phyloP scores from a whole-genome alignment of 2,329 filamentous ascomycete genomes.

The Aureobasidium sp. region DNA sequence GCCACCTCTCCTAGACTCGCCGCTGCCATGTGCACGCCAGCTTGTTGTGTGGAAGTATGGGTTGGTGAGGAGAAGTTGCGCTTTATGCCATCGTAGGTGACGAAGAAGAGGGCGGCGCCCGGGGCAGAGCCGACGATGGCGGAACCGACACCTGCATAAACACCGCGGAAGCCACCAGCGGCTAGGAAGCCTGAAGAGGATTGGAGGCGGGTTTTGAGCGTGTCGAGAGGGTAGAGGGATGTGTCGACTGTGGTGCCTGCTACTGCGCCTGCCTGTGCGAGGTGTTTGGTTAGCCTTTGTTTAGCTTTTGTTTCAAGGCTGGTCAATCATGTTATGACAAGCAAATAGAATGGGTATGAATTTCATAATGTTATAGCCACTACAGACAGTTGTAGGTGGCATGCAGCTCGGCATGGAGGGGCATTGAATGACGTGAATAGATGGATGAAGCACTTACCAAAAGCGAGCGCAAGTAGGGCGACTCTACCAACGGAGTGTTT shows the following conservation, averaged over 20 bases:
- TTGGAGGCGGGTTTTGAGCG: constrained; percentile 95
- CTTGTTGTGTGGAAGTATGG: constrained; percentile 22
- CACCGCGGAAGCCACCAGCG: constrained; percentile 79
- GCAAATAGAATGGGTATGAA: not conserved
- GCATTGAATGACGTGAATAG: not conserved
- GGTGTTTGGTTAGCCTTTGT: constrained; percentile 14
- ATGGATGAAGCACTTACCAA: constrained; percentile 31
- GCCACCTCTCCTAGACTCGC: constrained; percentile 83
- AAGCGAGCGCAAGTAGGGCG: constrained; percentile 42
- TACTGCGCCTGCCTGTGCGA: constrained; percentile 66
- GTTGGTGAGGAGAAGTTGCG: not conserved
- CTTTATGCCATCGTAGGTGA: constrained; percentile 29
- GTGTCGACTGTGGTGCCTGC: constrained; percentile 96
- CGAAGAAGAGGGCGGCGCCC: constrained; percentile 91
- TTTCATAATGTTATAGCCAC: not conserved
- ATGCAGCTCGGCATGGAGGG: not conserved
- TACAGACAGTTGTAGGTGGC: not conserved
- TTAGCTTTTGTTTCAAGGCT: not conserved
- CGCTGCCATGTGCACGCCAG: constrained; percentile 66
- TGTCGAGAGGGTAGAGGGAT: constrained; percentile 95
- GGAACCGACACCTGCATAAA: constrained; percentile 87
- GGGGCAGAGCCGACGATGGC: constrained; percentile 88
- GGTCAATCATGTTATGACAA: not conserved
- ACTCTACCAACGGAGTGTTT: constrained; percentile 29
- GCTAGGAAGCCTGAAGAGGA: constrained; percentile 69